Evolutionary conservation across 371 early-diverging fungal genomes (phyloP), one percentile per base, ranked within the genome.

Genomic region (Lichtheimia corymbifera): DNA sequence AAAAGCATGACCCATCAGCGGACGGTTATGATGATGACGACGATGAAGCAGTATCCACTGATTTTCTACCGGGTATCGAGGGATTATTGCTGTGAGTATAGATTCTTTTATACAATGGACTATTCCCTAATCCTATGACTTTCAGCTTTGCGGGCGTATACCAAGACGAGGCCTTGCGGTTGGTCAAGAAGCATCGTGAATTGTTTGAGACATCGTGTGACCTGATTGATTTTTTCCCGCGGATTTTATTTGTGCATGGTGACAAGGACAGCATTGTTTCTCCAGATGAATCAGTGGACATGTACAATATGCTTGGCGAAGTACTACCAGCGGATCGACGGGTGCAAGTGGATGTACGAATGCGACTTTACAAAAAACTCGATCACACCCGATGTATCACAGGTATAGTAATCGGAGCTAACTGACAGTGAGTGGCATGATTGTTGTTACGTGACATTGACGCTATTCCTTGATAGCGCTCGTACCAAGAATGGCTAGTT

Each of bases 121-220:
- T 9, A 1, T 22, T 22, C 22, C 22, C 35, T 35, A 11, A 35
- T 35, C 9, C 35, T 7, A 4, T 28, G 6, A 5, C 9, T 35
- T 9, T 35, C 35, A 80, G 80, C 6, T 73, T 76, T 45, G 66
- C 76, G 7, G 92, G 91, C 2, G 83, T 89, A 1, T 92, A 80
- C 62, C 83, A 87, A 51, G 87, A 90, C 45, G 67, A 69, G 22
- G 58, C 82, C 3, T 43, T 72, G 24, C 60, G 65, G 43, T 43
- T 74, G 11, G 69, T 81, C 42, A 68, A 65, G 35, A 40, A 50
- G 3, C 45, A 72, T 25, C 55, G 44, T 15, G 25, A 53, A 2
- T 18, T 78, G 17, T 78, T 81, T 65, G 64, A 67, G 30, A 44
- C 59, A 18, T 74, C 78, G 15, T 64, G 62, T 18, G 72, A 76